phyloP scores from a whole-genome alignment of 306 rosid genomes.

The Prunus campanulata region DNA sequence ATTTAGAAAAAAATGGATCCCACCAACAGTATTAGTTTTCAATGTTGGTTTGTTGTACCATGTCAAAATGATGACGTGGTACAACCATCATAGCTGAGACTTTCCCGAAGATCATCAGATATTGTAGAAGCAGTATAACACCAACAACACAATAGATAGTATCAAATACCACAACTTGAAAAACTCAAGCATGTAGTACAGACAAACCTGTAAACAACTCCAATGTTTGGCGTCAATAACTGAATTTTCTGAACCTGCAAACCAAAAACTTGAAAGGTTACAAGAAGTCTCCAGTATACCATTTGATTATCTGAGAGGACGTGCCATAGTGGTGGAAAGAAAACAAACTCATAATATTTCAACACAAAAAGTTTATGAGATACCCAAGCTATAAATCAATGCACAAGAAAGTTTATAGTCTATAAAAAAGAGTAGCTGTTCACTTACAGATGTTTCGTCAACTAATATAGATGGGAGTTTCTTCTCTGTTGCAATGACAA shows the following conservation, averaged over 20 bases:
- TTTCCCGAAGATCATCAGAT: background rate
- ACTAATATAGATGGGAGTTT: conserved; percentile 79
- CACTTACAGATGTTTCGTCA: conserved; percentile 71
- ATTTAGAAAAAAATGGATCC: background rate
- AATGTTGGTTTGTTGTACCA: background rate
- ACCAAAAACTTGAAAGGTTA: background rate
- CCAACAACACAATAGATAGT: background rate
- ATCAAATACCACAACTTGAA: background rate
- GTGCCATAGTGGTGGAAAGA: background rate
- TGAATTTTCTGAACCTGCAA: conserved; percentile 78
- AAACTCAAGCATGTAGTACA: background rate
- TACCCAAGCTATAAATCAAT: background rate
- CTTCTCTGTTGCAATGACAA: conserved; percentile 79
- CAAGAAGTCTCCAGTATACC: background rate
- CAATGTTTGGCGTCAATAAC: conserved; percentile 72
- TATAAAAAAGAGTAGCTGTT: background rate
- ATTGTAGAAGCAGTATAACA: background rate
- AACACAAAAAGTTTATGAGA: background rate
- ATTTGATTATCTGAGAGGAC: background rate
- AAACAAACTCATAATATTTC: background rate
- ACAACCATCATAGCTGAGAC: background rate
- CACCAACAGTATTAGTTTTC: background rate
- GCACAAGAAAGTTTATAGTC: background rate
- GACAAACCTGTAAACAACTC: conserved; percentile 75
- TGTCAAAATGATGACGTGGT: background rate